Evolutionary conservation across 805 yeast species (phyloP), one percentile per base, ranked within the genome.

Genomic region (Wickerhamiella bombiphila): DNA sequence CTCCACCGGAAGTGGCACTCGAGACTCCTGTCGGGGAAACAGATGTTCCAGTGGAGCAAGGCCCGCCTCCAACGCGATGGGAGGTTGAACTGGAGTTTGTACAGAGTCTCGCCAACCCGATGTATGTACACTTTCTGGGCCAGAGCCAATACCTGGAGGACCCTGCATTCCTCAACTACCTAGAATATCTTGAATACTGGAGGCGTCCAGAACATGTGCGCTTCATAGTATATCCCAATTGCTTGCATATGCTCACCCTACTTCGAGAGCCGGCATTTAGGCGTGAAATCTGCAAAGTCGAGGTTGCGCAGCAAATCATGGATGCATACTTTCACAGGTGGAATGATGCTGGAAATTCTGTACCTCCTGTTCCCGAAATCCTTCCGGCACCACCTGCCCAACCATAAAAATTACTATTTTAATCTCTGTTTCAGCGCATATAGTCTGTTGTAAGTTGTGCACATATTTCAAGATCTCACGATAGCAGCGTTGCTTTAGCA

Each of bases 51-150:
- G n/a, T n/a, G n/a, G 49, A 25, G 81, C 68, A 43, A 15, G 46
- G 47, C 18, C 45, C 44, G 29, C 48, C 52, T 24, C 52, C 53
- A 16, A 42, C 80, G 4, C 57, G 93, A 40, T 82, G 88, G 82
- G 94, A 81, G 51, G 72, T 81, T 17, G 94, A 81, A 49, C 65
- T 81, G n/a, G 96, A 80, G 70, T 88, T 88, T 59, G 93, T 88
- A 3, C 97, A 88, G 59, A 77, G 94, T 13, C 65, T 88, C 24
- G 82, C 94, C 2, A 91, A 88, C 56, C 74, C 88, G 32, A 94
- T 79, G 55, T 88, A 86, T 53, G 66, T 88, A 39, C 76, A 82
- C 46, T 85, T 74, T 51, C 64, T 88, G 19, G 94, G 95, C 2
- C 95, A 86, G 57, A 80, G 76, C 47, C 75, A 76, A 40, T 75